phyloP scores from a whole-genome alignment of 768 basidiomycete genomes.

The Russula olivacea region DNA sequence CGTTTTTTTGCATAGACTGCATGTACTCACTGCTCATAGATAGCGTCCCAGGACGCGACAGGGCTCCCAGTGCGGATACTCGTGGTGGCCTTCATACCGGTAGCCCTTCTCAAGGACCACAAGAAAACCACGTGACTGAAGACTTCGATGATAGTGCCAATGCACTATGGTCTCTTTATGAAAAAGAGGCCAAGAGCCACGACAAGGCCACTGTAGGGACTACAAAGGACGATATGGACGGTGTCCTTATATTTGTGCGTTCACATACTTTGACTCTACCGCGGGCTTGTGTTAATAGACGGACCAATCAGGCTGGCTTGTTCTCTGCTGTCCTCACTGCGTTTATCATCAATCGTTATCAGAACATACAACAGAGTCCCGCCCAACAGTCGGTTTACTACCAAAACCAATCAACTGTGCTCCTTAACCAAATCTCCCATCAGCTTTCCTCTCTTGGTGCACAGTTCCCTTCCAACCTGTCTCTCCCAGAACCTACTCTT shows the following conservation, averaged over 20 bases:
- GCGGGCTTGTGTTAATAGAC: not conserved
- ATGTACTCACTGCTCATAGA: not conserved
- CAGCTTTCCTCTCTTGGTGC: slow-evolving; percentile 12
- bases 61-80: too few relatives aligned
- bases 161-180: slow-evolving; percentile 6
- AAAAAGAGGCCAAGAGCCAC: not conserved
- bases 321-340: slow-evolving; percentile 20
- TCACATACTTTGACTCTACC: not conserved
- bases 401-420: slow-evolving; percentile 5
- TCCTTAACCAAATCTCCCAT: slow-evolving; percentile 16
- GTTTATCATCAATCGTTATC: slow-evolving; percentile 14
- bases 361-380: slow-evolving; percentile 14
- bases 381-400: slow-evolving; percentile 2
- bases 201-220: slow-evolving; percentile 1
- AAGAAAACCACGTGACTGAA: not conserved
- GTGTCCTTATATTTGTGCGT: slow-evolving; percentile 9
- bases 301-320: slow-evolving; percentile 15
- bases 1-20: not conserved
- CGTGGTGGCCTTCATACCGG: not conserved
- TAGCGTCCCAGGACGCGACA: not conserved
- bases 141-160: slow-evolving; percentile 12
- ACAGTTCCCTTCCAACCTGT: not conserved
- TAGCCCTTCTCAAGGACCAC: not conserved
- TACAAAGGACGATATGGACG: slow-evolving; percentile 2
- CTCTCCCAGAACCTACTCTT: slow-evolving; percentile 3